Evolutionary conservation across 495 filamentous ascomycete genomes (phyloP).

Genomic region (Penicillium simplicissimum): DNA sequence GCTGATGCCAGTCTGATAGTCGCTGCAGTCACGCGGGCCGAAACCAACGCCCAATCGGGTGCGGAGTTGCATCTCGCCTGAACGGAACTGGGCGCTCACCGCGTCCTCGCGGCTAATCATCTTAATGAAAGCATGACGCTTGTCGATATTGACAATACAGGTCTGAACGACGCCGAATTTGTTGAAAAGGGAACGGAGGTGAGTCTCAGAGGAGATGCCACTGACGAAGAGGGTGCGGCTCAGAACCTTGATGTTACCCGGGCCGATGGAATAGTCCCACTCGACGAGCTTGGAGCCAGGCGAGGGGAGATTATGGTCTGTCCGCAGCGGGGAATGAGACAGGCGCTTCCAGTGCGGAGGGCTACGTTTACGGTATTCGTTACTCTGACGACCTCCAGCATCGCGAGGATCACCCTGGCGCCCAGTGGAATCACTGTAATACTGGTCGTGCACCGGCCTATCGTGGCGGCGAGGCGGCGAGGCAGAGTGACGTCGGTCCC

Average conservation of each 20-base stretch:
- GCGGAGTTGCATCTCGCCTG: slow-evolving; percentile 73
- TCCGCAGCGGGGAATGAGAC: slow-evolving; percentile 57
- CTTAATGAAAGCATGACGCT: slow-evolving; percentile 98
- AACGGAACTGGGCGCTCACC: slow-evolving; percentile 70
- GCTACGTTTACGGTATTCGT: too few relatives aligned
- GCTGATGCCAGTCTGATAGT: slow-evolving; percentile 90
- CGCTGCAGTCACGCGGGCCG: slow-evolving; percentile 96
- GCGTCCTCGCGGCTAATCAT: slow-evolving; percentile 90
- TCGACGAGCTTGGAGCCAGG: slow-evolving; percentile 76
- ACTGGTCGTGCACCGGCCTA: too few relatives aligned
- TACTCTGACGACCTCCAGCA: too few relatives aligned
- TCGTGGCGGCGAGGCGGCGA: too few relatives aligned
- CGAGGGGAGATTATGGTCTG: slow-evolving; percentile 54
- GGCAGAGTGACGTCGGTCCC: too few relatives aligned
- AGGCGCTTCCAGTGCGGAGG: too few relatives aligned
- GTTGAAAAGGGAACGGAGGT: slow-evolving; percentile 74
- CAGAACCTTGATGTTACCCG: slow-evolving; percentile 83
- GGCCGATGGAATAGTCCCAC: slow-evolving; percentile 71
- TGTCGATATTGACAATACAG: slow-evolving; percentile 96
- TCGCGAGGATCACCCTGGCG: too few relatives aligned
- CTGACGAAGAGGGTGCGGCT: slow-evolving; percentile 96
- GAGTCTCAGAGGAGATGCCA: slow-evolving; percentile 81
- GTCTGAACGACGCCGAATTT: slow-evolving; percentile 87
- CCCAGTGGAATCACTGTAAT: too few relatives aligned
- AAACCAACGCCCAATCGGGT: slow-evolving; percentile 98